Conservation (phyloP, 345 rosid genomes). For the Camelina sativa region DNA sequence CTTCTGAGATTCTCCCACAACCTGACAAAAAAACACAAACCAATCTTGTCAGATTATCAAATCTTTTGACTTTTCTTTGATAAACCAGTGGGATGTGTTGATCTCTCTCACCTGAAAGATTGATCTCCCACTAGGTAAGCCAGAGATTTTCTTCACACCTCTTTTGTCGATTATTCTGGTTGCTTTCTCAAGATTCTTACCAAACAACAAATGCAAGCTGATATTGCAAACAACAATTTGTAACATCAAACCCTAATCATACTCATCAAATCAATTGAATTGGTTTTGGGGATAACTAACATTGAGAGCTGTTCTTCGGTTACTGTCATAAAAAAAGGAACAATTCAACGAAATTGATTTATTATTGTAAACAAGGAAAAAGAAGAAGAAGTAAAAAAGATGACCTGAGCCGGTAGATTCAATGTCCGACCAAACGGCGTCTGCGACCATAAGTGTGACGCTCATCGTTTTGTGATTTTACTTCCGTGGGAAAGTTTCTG, state of each 20-base stretch:
- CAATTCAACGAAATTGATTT: not conserved
- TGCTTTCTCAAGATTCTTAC: conserved; percentile 86
- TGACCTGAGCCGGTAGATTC: conserved; percentile 61
- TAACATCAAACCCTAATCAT: conserved; percentile 1
- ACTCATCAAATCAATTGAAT: conserved; percentile 1
- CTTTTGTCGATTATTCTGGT: conserved; percentile 75
- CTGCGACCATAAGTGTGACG: conserved; percentile 57
- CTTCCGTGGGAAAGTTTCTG: not conserved
- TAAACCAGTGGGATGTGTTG: not conserved
- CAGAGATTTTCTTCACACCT: conserved; percentile 75
- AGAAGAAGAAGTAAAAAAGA: not conserved
- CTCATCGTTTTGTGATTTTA: conserved; percentile 35
- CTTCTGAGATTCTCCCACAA: conserved; percentile 83
- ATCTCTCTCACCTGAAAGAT: conserved; percentile 56
- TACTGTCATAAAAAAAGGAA: conserved; percentile 47
- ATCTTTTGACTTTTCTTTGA: not conserved
- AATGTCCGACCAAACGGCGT: conserved; percentile 61
- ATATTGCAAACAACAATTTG: not conserved
- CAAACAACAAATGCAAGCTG: conserved; percentile 88
- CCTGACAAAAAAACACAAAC: conserved; percentile 44
- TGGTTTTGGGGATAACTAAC: conserved; percentile 47
- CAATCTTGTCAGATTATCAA: not conserved
- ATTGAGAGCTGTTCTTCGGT: conserved; percentile 77
- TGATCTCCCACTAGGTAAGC: conserved; percentile 77
- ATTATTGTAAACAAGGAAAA: not conserved